Evolutionary conservation across 208 protist species (phyloP), one percentile per base, ranked within the genome.

Genomic region (Vickermania ingenoplastis): DNA sequence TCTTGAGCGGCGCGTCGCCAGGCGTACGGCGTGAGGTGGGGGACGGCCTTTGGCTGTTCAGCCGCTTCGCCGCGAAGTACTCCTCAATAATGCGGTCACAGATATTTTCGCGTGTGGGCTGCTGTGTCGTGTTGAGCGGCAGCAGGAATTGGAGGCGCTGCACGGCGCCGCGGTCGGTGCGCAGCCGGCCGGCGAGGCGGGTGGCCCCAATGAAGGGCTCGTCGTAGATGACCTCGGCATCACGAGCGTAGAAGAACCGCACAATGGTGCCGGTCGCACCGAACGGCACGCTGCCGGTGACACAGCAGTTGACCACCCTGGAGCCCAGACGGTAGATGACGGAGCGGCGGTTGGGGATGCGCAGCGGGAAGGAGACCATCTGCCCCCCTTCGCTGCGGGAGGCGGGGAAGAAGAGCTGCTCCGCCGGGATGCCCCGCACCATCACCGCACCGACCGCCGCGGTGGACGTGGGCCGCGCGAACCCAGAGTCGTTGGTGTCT

Each of bases 181-280:
- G 52, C 22, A 94, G 77, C 14, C 87, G 70, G 2, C 90, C 90
- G 36, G 82, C 83, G n/a, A 96, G 77, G 24, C 66, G 63, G 5
- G 69, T 79, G 3, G 85, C 87, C 5, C 82, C 82, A n/a, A 74
- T 78, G 75, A 93, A 96, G 11, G 75, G 66, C 31, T 71, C 59
- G 70, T 96, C 90, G 73, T 91, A 92, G 14, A 96, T 77, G 27
- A 96, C 87, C 63, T 96, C 87, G 26, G 84, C 90, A 41, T 92
- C 77, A 13, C 77, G 62, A 41, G 75, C 77, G 41, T 75, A 71
- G 24, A 94, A 76, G 36, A 96, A 59, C n/a, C 90, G 84, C 53
- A 93, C 79, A 56, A 96, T 77, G 22, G 82, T 92, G 53, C 90
- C 90, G 3, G 61, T 59, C 1, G 77, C 69, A 2, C 90, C 90